A percentile compares a stretch with the other conserved stretches of the same genome.
phyloP scores from a whole-genome alignment of 495 filamentous ascomycete genomes.

The Aspergillus funiculosus region DNA sequence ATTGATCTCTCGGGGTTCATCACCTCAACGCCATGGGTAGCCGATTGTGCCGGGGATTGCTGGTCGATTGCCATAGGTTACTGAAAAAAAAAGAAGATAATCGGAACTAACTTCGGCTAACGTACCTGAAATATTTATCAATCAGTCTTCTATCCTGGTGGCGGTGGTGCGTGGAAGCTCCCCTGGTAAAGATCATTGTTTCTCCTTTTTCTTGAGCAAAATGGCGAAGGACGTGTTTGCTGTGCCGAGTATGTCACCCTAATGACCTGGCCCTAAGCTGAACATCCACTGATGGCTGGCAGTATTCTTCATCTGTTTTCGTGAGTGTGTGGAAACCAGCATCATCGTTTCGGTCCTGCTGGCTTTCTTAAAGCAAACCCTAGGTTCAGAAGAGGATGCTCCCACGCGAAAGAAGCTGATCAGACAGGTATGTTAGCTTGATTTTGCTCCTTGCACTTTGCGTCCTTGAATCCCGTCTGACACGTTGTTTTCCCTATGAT shows the following conservation, averaged over 20 bases:
- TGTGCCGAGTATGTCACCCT: conserved; percentile 36
- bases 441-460: no score
- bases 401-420: conserved; percentile 60
- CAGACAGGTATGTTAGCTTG: conserved; percentile 60
- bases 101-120: not conserved
- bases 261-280: no score
- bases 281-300: no score
- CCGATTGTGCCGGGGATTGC: not conserved
- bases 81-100: no score
- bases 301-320: conserved; percentile 83
- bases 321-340: conserved; percentile 73
- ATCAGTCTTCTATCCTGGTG: not conserved
- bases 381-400: conserved; percentile 53
- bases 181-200: not conserved
- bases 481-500: not conserved
- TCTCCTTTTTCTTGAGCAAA: conserved; percentile 4
- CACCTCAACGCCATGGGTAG: not conserved
- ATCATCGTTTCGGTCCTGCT: conserved; percentile 80
- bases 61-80: not conserved
- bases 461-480: no score
- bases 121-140: not conserved
- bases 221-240: conserved; percentile 37
- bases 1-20: conserved; percentile 21
- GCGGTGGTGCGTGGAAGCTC: no score
- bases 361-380: conserved; percentile 73